A percentile compares a stretch with the other conserved stretches of the same genome.
phyloP scores from a whole-genome alignment of 352 stramenopile genomes.

The Globisporangium camurandrum region DNA sequence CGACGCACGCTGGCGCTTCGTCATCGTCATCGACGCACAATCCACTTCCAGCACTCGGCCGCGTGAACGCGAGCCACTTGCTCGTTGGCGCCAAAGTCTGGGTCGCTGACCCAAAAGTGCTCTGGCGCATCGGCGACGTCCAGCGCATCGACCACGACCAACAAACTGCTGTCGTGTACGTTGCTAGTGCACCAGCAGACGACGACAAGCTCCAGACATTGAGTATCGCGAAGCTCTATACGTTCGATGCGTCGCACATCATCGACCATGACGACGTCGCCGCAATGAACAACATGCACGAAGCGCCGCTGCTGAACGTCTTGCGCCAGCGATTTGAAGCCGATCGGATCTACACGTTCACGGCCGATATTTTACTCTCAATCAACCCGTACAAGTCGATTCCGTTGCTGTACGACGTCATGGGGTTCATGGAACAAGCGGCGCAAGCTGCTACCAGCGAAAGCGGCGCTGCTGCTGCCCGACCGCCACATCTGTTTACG shows the following conservation, averaged over 20 bases:
- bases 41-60: constrained; percentile 24
- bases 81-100: constrained; percentile 58
- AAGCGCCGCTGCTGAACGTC: constrained; percentile 73
- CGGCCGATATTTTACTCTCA: constrained; percentile 73
- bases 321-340: constrained; percentile 71
- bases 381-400: constrained; percentile 87
- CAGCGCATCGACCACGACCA: constrained; percentile 35
- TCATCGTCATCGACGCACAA: too few species aligned
- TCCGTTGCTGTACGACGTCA: constrained; percentile 72
- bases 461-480: constrained; percentile 14
- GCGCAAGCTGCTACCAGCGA: constrained; percentile 14
- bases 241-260: constrained; percentile 80
- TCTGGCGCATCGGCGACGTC: constrained; percentile 79
- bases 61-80: constrained; percentile 42
- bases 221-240: constrained; percentile 45
- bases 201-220: constrained; percentile 59
- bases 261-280: constrained; percentile 81
- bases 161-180: constrained; percentile 45
- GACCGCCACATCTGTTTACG: constrained; percentile 68
- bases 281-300: constrained; percentile 88
- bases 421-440: constrained; percentile 55
- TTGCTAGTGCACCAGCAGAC: constrained; percentile 45
- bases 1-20: too few species aligned
- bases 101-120: constrained; percentile 62
- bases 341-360: constrained; percentile 86